phyloP scores from a whole-genome alignment of 2,329 filamentous ascomycete genomes.

The Aspergillus flavus region DNA sequence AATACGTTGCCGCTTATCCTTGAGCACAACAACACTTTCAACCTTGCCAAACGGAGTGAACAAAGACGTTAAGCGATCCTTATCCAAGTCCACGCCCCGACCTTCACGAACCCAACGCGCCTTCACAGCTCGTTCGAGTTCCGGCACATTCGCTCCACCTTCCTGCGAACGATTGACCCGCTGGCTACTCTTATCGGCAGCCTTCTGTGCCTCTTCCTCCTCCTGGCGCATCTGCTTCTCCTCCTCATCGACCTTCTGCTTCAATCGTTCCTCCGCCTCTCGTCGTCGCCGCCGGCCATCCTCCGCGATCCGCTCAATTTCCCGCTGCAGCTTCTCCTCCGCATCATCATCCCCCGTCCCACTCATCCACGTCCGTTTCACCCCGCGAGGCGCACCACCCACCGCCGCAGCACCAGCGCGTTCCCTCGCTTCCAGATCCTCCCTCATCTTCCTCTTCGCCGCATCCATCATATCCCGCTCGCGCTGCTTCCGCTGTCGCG shows the following conservation, averaged over 20 bases:
- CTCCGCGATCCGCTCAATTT: conserved; percentile 56
- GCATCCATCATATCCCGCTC: conserved; percentile 75
- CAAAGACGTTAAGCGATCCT: conserved; percentile 48
- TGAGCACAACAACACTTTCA: conserved; percentile 57
- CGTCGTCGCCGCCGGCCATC: conserved; percentile 55
- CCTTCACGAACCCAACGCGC: conserved; percentile 58
- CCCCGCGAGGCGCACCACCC: conserved; percentile 51
- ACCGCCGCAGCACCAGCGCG: conserved; percentile 48
- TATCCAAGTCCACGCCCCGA: conserved; percentile 49
- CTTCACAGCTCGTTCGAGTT: conserved; percentile 61
- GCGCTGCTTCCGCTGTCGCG: conserved; percentile 68
- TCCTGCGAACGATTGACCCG: conserved; percentile 39
- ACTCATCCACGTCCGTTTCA: conserved; percentile 58
- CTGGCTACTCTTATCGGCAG: conserved; percentile 33
- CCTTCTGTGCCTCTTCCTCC: conserved; percentile 48
- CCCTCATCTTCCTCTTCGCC: conserved; percentile 74
- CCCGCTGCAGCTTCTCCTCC: conserved; percentile 53
- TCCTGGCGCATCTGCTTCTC: conserved; percentile 41
- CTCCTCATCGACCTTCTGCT: conserved; percentile 48
- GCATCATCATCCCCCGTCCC: conserved; percentile 43
- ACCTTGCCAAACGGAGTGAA: conserved; percentile 61
- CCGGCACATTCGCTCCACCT: conserved; percentile 48
- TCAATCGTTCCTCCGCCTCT: conserved; percentile 51
- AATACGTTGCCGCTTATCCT: conserved; percentile 58
- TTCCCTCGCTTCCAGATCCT: conserved; percentile 82